Evolutionary conservation across 2,329 filamentous ascomycete genomes (phyloP).

Genomic region (Fusarium praegraminearum): DNA sequence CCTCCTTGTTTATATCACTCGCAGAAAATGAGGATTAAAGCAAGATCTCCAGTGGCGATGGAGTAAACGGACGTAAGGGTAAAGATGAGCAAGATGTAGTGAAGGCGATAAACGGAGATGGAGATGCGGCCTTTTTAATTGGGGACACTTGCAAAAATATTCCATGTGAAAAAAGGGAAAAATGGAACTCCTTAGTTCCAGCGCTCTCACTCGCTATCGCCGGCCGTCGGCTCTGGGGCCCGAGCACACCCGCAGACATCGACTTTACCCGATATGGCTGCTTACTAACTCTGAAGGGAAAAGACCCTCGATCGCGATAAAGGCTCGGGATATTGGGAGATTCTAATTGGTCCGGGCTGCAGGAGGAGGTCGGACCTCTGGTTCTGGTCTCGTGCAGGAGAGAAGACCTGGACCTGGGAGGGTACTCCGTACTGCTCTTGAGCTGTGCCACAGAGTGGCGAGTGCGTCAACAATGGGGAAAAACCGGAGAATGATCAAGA

Average conservation of each 20-base stretch:
- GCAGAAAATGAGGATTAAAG: slow-evolving; percentile 29
- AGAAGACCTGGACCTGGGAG: not conserved
- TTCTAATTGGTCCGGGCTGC: slow-evolving; percentile 46
- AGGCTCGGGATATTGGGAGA: slow-evolving; percentile 43
- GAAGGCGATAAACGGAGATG: slow-evolving; percentile 22
- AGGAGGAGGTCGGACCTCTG: slow-evolving; percentile 35
- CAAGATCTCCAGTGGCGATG: slow-evolving; percentile 38
- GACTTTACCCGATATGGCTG: slow-evolving; percentile 27
- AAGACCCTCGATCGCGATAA: slow-evolving; percentile 46
- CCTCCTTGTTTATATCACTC: slow-evolving; percentile 35
- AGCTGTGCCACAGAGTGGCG: slow-evolving; percentile 49
- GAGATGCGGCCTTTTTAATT: slow-evolving; percentile 45
- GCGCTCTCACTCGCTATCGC: slow-evolving; percentile 43
- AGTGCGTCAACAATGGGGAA: slow-evolving; percentile 41
- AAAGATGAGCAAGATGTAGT: slow-evolving; percentile 30
- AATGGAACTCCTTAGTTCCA: not conserved
- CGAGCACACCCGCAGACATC: slow-evolving; percentile 31
- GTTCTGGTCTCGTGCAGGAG: slow-evolving; percentile 32
- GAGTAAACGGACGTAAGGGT: slow-evolving; percentile 31
- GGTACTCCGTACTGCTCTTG: slow-evolving; percentile 6
- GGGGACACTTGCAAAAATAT: slow-evolving; percentile 40
- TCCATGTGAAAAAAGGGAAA: slow-evolving; percentile 45
- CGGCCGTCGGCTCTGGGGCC: slow-evolving; percentile 43
- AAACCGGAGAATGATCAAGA: slow-evolving; percentile 37
- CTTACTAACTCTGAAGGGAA: slow-evolving; percentile 18